Evolutionary conservation across 495 filamentous ascomycete genomes (phyloP).

Genomic region (Aspergillus taichungensis): DNA sequence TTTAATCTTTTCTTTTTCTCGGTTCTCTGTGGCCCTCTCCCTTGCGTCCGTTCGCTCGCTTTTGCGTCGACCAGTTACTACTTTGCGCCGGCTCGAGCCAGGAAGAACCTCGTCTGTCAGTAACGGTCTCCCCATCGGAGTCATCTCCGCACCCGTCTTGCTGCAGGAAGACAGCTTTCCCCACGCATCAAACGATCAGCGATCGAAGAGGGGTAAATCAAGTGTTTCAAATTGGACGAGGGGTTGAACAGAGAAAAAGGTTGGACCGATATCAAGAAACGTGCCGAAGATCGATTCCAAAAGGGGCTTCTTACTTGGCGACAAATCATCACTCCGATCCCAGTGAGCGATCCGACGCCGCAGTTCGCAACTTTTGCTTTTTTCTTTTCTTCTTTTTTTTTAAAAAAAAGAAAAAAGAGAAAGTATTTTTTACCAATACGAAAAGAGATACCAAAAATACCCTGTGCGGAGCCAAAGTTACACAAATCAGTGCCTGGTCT

Average conservation of each 20-base stretch:
- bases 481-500: constrained; percentile 29
- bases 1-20: constrained; percentile 7
- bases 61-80: constrained; percentile 9
- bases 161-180: constrained; percentile 32
- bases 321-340: constrained; percentile 8
- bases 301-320: constrained; percentile 3
- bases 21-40: constrained; percentile 5
- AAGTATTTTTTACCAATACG: background rate
- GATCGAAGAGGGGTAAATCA: constrained; percentile 24
- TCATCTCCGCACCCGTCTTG: constrained; percentile 22
- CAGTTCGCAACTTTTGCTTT: no score
- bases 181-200: constrained; percentile 33
- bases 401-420: background rate
- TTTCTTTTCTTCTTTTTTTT: background rate
- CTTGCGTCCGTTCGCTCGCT: constrained; percentile 4
- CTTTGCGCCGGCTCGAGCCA: constrained; percentile 5
- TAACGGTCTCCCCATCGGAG: constrained; percentile 22
- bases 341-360: constrained; percentile 5
- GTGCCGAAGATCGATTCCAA: constrained; percentile 9
- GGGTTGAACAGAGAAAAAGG: constrained; percentile 1
- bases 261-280: constrained; percentile 6
- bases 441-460: background rate
- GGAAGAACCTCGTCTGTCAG: constrained; percentile 6
- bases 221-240: constrained; percentile 7
- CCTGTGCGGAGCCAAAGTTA: constrained; percentile 19